Base-by-base conservation (phyloP, 2,329 filamentous ascomycete genomes). In the Phyllachora maydis region DNA sequence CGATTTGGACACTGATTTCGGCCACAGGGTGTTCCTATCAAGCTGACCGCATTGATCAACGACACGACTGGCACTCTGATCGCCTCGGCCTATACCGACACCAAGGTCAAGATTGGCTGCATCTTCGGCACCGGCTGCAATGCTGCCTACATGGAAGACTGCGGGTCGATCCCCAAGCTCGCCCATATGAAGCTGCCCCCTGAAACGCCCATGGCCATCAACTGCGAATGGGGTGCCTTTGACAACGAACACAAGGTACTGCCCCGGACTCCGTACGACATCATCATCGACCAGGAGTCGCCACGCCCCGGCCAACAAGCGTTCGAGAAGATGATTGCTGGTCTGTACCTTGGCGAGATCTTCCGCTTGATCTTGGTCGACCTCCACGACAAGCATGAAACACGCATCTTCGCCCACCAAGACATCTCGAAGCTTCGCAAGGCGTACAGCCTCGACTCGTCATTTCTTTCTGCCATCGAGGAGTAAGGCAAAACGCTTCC, bases 111-210 rank as follows among this genome's bases (percentile, higher is more conserved):
- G 52, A 88, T 95, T 39, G 88, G 88, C 26, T 93, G 85, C 50
- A 98, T 98, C 43, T 98, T 98, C 40, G 88, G 88, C 38, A 98
- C 88, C 8, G 88, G 88, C 29, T 93, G 88, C 55, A 98, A 98
- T 41, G 88, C 85, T 19, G 88, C 88, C 18, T 98, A 98, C 56
- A 91, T 98, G 76, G 88, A 98, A 51, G 54, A 90, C 40, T 78
- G 68, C 33, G 82, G 81, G 33, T 78, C 74, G 8, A 81, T 98
- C 33, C 85, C 83, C 33, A 98, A 98, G 60, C 67, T 98, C 26
- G 79, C 76, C 8, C 70, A 93, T 52, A 65, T 91, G 59, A 88
- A 90, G 40, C 65, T 95, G 18, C 76, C 82, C 23, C 58, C 79
- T 1, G 71, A 88, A 30, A 69, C 69, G 30, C 81, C 74, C 22